A percentile compares a stretch with the other conserved stretches of the same genome.
These are phyloP conservation scores for Pulveroboletus sp. DNA, from an alignment of 768 basidiomycete species.

Conservation along the genomic window DNA sequence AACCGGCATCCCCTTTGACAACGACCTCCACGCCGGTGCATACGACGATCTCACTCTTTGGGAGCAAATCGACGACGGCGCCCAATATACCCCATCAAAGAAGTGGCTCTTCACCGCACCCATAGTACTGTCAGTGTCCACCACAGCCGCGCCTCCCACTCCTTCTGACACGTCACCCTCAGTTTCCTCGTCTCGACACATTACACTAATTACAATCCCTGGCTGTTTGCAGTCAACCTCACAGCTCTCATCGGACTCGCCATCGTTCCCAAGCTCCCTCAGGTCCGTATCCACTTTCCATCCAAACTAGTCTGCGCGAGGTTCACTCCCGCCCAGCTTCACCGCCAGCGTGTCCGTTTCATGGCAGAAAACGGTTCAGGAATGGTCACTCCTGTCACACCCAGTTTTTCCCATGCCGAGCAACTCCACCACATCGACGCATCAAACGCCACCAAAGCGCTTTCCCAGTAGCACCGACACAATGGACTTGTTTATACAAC, in stretches of 20 bases:
- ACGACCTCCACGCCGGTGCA: conserved; percentile 81
- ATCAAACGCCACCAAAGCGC: conserved; percentile 44
- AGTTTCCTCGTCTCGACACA: conserved; percentile 98
- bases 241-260: conserved; percentile 70
- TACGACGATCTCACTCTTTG: conserved; percentile 97
- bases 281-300: conserved; percentile 45
- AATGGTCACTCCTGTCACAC: conserved; percentile 60
- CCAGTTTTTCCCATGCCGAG: conserved; percentile 54
- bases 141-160: neutral
- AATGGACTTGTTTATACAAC: conserved; percentile 8
- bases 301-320: conserved; percentile 8
- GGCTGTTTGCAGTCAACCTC: conserved; percentile 89
- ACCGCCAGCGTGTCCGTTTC: conserved; percentile 79
- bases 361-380: conserved; percentile 63
- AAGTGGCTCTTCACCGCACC: conserved; percentile 94
- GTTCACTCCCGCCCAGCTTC: conserved; percentile 48
- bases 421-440: conserved; percentile 26
- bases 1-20: conserved; percentile 93
- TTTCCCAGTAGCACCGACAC: conserved; percentile 36
- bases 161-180: neutral
- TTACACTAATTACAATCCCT: conserved; percentile 95
- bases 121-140: conserved; percentile 68
- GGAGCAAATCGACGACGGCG: conserved; percentile 99
- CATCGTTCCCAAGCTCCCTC: conserved; percentile 93
- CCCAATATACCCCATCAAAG: conserved; percentile 97